These are phyloP conservation scores for Taphrina betulina DNA, from an alignment of 1,139 yeast species.

Conservation along the genomic window DNA sequence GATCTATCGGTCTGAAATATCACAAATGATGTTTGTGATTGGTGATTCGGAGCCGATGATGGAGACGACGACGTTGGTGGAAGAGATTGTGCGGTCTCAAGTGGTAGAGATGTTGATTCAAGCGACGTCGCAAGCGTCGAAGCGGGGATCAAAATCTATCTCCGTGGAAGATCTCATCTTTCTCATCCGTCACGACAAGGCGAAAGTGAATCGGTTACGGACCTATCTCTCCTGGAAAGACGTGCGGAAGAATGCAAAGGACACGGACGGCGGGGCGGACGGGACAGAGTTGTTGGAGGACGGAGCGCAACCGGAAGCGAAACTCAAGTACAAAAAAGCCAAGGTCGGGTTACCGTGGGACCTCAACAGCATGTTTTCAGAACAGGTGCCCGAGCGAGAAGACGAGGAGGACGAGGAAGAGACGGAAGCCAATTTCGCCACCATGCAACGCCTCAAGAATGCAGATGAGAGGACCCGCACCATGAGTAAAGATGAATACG, in stretches of 20 bases:
- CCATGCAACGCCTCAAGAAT: constrained; percentile 78
- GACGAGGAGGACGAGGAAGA: constrained; percentile 82
- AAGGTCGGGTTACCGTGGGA: constrained; percentile 94
- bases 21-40: constrained; percentile 90
- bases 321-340: constrained; percentile 70
- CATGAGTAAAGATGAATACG: constrained; percentile 96
- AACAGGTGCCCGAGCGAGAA: constrained; percentile 81
- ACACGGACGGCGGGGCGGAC: constrained; percentile 77
- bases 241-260: constrained; percentile 93
- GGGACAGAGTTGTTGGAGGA: constrained; percentile 46
- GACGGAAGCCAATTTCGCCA: constrained; percentile 84
- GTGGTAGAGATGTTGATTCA: constrained; percentile 74
- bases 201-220: constrained; percentile 85
- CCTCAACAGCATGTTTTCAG: constrained; percentile 85
- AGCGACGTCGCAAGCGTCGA: constrained; percentile 72
- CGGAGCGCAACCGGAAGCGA: constrained; percentile 51
- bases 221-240: constrained; percentile 97
- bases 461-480: constrained; percentile 91
- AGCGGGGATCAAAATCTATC: constrained; percentile 79
- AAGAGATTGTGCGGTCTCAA: constrained; percentile 92
- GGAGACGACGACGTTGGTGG: constrained; percentile 85
- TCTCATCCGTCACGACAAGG: constrained; percentile 86
- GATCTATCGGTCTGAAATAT: constrained; percentile 41
- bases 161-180: constrained; percentile 92
- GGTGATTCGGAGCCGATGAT: constrained; percentile 96